These are phyloP conservation scores for Apium graveolens DNA, from an alignment of 129 eudicot genomes.

Conservation along the genomic window DNA sequence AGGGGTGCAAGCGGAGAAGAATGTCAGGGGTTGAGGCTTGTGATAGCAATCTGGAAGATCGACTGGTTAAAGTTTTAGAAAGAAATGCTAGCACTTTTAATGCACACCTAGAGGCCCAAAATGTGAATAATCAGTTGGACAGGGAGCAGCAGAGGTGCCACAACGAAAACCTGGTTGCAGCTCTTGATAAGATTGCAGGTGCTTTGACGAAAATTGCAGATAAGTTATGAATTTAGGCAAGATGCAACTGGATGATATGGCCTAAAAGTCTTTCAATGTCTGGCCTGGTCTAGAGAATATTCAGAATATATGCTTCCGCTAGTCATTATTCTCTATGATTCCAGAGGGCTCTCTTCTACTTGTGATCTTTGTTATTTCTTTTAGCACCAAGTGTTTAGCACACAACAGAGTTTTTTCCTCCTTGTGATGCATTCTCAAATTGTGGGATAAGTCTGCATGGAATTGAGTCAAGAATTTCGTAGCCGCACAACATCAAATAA, in stretches of 20 bases:
- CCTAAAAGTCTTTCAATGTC: background rate
- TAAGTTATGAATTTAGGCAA: constrained; percentile 30
- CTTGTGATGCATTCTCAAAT: background rate
- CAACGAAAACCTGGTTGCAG: constrained; percentile 42
- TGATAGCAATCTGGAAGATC: constrained; percentile 27
- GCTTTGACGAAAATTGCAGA: constrained; percentile 58
- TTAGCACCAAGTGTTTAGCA: background rate
- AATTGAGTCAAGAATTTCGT: background rate
- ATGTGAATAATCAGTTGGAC: constrained; percentile 35
- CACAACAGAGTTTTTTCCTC: background rate
- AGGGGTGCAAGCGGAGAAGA: constrained; percentile 50
- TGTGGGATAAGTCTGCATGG: background rate
- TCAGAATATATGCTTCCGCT: background rate
- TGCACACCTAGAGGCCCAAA: constrained; percentile 53
- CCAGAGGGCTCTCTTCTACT: background rate
- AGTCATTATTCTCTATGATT: background rate
- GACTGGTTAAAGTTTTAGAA: constrained; percentile 46
- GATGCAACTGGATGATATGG: background rate
- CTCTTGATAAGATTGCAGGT: constrained; percentile 55
- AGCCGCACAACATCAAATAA: background rate
- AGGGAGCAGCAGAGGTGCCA: constrained; percentile 58
- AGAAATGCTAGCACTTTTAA: constrained; percentile 33
- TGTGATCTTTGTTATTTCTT: background rate
- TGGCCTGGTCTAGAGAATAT: background rate
- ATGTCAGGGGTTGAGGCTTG: constrained; percentile 27